These are phyloP conservation scores for Rhodomyrtus psidioides DNA, from an alignment of 441 rosid genomes.

Conservation along the genomic window DNA sequence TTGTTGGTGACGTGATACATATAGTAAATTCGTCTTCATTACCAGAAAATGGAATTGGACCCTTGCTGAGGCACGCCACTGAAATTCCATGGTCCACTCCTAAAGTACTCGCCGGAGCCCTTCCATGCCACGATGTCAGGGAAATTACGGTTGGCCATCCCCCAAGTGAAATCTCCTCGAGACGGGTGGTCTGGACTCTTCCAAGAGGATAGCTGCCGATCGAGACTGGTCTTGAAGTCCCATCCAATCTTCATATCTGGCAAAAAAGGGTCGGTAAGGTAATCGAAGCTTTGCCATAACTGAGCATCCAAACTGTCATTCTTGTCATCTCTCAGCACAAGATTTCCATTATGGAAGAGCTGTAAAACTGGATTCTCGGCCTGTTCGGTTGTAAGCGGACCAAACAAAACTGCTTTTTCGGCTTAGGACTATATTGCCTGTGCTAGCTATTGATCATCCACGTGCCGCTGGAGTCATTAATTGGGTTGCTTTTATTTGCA, in stretches of 20 bases:
- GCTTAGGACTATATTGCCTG: neutral
- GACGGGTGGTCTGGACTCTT: neutral
- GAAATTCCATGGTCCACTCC: neutral
- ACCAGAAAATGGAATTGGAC: neutral
- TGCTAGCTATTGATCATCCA: neutral
- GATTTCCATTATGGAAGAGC: neutral
- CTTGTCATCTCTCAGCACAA: neutral
- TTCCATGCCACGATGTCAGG: neutral
- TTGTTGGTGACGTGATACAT: neutral
- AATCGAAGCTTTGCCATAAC: neutral
- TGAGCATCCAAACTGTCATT: neutral
- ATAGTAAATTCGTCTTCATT: neutral
- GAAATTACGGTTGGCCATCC: neutral
- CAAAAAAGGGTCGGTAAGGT: neutral
- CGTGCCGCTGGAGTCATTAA: neutral
- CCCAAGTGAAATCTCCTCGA: neutral
- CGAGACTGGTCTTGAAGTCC: neutral
- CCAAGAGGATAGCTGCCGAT: neutral
- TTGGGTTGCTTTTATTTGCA: neutral
- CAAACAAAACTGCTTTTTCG: neutral
- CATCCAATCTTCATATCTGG: neutral
- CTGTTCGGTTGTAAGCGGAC: neutral
- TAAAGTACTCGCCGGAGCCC: neutral
- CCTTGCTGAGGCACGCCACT: neutral
- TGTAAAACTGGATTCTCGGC: neutral